phyloP scores from a whole-genome alignment of 108 stramenopile species.

The Nitzschia sp. region DNA sequence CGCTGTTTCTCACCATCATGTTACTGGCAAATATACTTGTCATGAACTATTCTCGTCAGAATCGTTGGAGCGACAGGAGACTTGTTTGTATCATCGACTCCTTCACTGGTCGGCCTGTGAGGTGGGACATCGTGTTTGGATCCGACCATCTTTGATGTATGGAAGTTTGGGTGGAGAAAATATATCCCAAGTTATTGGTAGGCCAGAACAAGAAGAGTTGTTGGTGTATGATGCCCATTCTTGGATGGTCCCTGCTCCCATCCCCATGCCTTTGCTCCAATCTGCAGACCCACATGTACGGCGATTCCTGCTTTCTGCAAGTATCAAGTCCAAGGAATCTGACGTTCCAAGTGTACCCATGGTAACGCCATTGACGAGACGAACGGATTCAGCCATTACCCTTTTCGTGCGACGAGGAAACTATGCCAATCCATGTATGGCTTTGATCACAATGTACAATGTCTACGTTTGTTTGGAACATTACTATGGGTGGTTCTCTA shows the following conservation, averaged over 20 bases:
- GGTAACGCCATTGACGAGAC: neutral
- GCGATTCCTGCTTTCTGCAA: slow-evolving; percentile 9
- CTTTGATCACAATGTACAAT: slow-evolving; percentile 25
- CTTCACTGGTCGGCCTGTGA: slow-evolving; percentile 16
- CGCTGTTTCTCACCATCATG: too few species aligned
- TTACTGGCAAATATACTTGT: too few species aligned
- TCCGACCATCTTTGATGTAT: slow-evolving; percentile 1
- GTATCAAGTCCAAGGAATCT: neutral
- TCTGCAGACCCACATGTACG: slow-evolving; percentile 1
- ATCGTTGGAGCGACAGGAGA: too few species aligned
- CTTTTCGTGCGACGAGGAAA: slow-evolving; percentile 12
- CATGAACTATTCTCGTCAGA: too few species aligned
- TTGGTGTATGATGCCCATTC: neutral
- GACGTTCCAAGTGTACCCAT: neutral
- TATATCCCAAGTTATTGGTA: neutral
- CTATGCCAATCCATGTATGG: slow-evolving; percentile 35
- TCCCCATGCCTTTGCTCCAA: neutral
- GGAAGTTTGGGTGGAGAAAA: slow-evolving; percentile 21
- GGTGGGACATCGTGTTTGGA: slow-evolving; percentile 9
- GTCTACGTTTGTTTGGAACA: slow-evolving; percentile 14
- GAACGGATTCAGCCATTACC: neutral
- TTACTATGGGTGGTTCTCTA: slow-evolving; percentile 2
- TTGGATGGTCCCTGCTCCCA: neutral
- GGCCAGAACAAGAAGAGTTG: slow-evolving; percentile 6
- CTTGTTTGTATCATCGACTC: slow-evolving; percentile 6